A percentile compares a stretch with the other conserved stretches of the same genome.
Evolutionary conservation across 306 rosid genomes (phyloP).

Genomic region (Vachellia pachyceras): DNA sequence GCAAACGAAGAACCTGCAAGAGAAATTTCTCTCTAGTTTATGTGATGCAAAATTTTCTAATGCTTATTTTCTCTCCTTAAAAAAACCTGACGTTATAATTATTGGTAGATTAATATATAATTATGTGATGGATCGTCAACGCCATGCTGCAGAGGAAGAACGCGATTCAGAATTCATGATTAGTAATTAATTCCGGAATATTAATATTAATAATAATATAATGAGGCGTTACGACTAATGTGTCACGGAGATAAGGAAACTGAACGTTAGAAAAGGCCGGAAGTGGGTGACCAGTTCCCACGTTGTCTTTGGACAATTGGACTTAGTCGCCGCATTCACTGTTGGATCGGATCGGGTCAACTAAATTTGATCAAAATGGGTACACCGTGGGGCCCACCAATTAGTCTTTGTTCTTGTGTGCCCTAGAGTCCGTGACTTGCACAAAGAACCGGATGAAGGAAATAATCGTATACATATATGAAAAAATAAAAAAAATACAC

Average conservation of each 20-base stretch:
- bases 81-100: not conserved
- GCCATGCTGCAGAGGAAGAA: not conserved
- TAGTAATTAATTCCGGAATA: not conserved
- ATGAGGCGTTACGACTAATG: not conserved
- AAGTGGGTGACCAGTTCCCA: conserved; percentile 51
- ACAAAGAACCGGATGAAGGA: too few relatives aligned
- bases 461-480: too few relatives aligned
- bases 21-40: not conserved
- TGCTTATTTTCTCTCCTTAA: not conserved
- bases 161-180: not conserved
- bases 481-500: too few relatives aligned
- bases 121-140: not conserved
- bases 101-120: not conserved
- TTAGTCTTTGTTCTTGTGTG: not conserved
- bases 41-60: not conserved
- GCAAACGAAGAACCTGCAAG: not conserved
- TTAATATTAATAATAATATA: not conserved
- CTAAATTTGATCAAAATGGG: not conserved
- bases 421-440: too few relatives aligned
- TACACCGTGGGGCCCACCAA: not conserved
- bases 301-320: conserved; percentile 27
- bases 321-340: not conserved
- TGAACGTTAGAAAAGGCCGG: conserved; percentile 43
- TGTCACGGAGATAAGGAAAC: not conserved
- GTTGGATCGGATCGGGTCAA: conserved; percentile 40